Percentiles rank a stretch among this genome's conserved stretches.
phyloP scores from a whole-genome alignment of 306 rosid species.

The Begonia loranthoides region DNA sequence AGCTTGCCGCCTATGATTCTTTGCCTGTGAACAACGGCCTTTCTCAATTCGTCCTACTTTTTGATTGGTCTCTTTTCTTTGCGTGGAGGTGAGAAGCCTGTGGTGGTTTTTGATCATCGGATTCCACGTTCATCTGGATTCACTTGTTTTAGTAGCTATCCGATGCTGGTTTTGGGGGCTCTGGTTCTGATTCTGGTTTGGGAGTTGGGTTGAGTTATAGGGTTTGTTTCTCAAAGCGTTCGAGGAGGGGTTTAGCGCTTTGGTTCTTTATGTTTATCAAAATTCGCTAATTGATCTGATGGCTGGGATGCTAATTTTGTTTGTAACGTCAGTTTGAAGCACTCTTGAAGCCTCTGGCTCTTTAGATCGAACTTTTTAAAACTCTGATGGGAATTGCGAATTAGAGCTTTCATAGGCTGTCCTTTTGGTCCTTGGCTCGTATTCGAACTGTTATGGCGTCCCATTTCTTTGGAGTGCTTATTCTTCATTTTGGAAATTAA shows the following conservation, averaged over 20 bases:
- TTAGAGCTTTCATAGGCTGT: not conserved
- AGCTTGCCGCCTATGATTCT: slow-evolving; percentile 25
- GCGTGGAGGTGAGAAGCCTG: slow-evolving; percentile 28
- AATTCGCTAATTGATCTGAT: slow-evolving; percentile 54
- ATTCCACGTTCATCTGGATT: slow-evolving; percentile 19
- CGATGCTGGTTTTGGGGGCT: slow-evolving; percentile 17
- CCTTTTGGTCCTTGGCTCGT: not conserved
- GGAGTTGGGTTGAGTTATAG: slow-evolving; percentile 18
- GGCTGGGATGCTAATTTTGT: slow-evolving; percentile 19
- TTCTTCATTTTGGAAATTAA: not conserved
- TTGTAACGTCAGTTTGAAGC: slow-evolving; percentile 16
- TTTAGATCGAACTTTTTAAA: slow-evolving; percentile 13
- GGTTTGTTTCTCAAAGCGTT: slow-evolving; percentile 23
- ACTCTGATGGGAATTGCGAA: not conserved
- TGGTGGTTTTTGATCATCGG: slow-evolving; percentile 20
- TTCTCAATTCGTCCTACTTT: slow-evolving; percentile 16
- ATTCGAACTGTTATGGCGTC: slow-evolving; percentile 8
- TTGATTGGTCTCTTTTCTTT: slow-evolving; percentile 11
- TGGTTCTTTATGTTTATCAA: slow-evolving; percentile 13
- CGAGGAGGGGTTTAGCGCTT: slow-evolving; percentile 41
- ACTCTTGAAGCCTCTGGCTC: slow-evolving; percentile 6
- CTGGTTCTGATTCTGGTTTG: slow-evolving; percentile 33
- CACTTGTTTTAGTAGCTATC: slow-evolving; percentile 22
- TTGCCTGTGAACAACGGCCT: slow-evolving; percentile 29
- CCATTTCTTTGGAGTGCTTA: slow-evolving; percentile 8